These are phyloP conservation scores for Plectosphaerella cucumerina DNA, from an alignment of 2,329 filamentous ascomycete genomes.

Conservation along the genomic window DNA sequence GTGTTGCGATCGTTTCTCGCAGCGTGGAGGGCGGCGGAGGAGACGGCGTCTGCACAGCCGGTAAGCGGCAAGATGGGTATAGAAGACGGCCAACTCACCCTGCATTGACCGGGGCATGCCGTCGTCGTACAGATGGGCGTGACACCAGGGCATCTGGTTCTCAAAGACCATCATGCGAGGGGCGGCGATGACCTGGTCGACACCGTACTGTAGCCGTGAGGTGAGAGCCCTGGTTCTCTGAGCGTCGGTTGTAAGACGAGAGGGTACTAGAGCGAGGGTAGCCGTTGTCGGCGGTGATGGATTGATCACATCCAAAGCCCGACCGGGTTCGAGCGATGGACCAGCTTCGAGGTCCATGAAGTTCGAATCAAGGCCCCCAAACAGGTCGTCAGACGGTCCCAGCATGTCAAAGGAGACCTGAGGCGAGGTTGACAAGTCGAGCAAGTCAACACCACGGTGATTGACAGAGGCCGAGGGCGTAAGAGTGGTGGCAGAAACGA, in stretches of 20 bases:
- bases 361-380: background rate
- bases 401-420: slow-evolving; percentile 1
- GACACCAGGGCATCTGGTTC: slow-evolving; percentile 49
- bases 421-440: background rate
- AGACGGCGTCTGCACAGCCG: slow-evolving; percentile 38
- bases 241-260: slow-evolving; percentile 13
- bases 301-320: background rate
- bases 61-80: background rate
- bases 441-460: too few species aligned
- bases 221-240: slow-evolving; percentile 17
- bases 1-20: slow-evolving; percentile 45
- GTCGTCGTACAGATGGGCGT: slow-evolving; percentile 44
- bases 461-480: background rate
- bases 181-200: slow-evolving; percentile 50
- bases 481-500: too few species aligned
- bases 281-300: too few species aligned
- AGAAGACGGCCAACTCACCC: slow-evolving; percentile 24
- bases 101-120: slow-evolving; percentile 47
- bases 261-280: slow-evolving; percentile 6
- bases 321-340: slow-evolving; percentile 1
- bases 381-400: slow-evolving; percentile 1
- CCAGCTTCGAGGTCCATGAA: slow-evolving; percentile 2
- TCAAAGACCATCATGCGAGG: slow-evolving; percentile 42
- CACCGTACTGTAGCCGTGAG: slow-evolving; percentile 33
- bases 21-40: slow-evolving; percentile 49